These are phyloP conservation scores for Leishmania aethiopica DNA, from an alignment of 208 protist species.

Conservation along the genomic window DNA sequence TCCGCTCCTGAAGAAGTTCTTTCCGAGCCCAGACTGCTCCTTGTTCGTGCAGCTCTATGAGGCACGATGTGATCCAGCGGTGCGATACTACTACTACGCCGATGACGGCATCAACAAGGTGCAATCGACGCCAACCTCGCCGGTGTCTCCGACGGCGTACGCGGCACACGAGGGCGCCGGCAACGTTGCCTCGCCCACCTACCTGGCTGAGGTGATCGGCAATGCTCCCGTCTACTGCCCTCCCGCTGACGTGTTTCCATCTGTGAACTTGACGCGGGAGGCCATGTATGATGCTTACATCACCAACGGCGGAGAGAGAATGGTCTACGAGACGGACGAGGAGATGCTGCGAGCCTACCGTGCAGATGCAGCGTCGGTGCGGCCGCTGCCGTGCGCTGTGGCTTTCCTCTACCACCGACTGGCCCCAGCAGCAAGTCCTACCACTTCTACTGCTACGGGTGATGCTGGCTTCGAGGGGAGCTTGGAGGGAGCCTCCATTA, in stretches of 20 bases:
- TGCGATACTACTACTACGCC: slow-evolving; percentile 66
- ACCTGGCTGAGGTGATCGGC: slow-evolving; percentile 21
- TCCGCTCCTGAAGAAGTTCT: slow-evolving; percentile 57
- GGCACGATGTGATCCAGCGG: slow-evolving; percentile 53
- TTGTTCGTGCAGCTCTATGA: slow-evolving; percentile 67
- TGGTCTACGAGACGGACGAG: slow-evolving; percentile 43
- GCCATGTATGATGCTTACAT: slow-evolving; percentile 49
- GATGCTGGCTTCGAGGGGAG: not conserved
- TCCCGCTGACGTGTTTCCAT: slow-evolving; percentile 38
- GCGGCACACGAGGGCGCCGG: slow-evolving; percentile 5
- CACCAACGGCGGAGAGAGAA: slow-evolving; percentile 19
- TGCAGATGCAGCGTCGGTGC: slow-evolving; percentile 20
- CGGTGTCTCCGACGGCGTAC: slow-evolving; percentile 8
- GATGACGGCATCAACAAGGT: slow-evolving; percentile 10
- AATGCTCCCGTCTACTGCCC: slow-evolving; percentile 25
- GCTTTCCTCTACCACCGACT: slow-evolving; percentile 52
- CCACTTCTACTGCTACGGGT: not conserved
- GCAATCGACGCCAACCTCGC: not conserved
- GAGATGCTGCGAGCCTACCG: slow-evolving; percentile 38
- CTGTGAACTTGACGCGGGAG: slow-evolving; percentile 24
- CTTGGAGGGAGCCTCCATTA: not conserved
- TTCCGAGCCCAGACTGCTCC: slow-evolving; percentile 49
- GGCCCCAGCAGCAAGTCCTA: not conserved
- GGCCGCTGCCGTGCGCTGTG: slow-evolving; percentile 65
- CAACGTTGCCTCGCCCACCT: slow-evolving; percentile 2